Conservation (phyloP, 768 basidiomycete genomes). For the Chalciporus pseudorubinellus region DNA sequence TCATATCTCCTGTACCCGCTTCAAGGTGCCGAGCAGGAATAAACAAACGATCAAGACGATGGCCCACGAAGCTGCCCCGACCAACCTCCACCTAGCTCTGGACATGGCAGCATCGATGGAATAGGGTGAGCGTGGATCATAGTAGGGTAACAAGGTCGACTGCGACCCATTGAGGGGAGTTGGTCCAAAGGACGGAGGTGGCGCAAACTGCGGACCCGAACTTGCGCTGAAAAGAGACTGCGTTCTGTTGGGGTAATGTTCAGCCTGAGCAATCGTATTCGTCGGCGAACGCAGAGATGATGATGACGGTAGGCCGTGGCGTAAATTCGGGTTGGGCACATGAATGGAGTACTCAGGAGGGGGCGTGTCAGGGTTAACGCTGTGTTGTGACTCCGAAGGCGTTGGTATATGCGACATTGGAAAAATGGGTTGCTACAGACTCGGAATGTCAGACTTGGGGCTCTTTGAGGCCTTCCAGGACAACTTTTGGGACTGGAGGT, state of each 20-base stretch:
- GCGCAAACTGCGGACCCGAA: constrained; percentile 12
- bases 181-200: constrained; percentile 33
- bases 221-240: constrained; percentile 19
- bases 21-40: constrained; percentile 27
- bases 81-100: constrained; percentile 45
- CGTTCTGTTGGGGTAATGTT: constrained; percentile 11
- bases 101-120: constrained; percentile 36
- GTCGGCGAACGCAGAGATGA: constrained; percentile 19
- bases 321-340: constrained; percentile 6
- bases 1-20: constrained; percentile 8
- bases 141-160: constrained; percentile 37
- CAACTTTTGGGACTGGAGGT: not conserved
- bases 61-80: constrained; percentile 41
- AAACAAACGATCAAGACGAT: constrained; percentile 31
- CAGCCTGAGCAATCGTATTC: constrained; percentile 12
- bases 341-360: constrained; percentile 30
- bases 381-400: constrained; percentile 15
- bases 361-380: constrained; percentile 27
- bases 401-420: constrained; percentile 8
- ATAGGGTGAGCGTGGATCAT: constrained; percentile 43
- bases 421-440: not conserved
- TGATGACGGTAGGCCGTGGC: constrained; percentile 14
- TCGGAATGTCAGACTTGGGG: not conserved
- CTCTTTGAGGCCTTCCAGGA: not conserved
- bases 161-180: constrained; percentile 40